Base-by-base conservation (phyloP, 139 green algal species). In the Haematococcus sp. region DNA sequence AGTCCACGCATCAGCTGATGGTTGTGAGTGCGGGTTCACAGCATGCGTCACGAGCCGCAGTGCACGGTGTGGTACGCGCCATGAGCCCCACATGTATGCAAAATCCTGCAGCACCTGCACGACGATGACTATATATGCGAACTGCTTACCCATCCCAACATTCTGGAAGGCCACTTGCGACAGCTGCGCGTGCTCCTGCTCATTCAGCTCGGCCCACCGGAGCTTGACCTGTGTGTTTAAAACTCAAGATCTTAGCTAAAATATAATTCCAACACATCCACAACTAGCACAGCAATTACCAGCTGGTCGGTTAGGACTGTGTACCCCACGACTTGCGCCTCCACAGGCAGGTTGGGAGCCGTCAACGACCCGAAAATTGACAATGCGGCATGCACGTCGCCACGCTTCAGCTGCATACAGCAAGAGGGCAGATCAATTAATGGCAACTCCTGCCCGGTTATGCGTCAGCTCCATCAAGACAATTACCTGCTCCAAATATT, bases 321-420 rank as follows among this genome's bases (percentile, higher is more conserved):
- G 51, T 77, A 76, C 16, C 69, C 76, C 43, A 71, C 72, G 60
- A 81, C 74, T 63, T 81, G 76, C 27, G 73, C 70, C 63, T 81
- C 76, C 63, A 81, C 30, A 30, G 76, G 54, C 25, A 74, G 68
- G 40, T 81, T 33, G 17, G 32, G 68, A 55, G 51, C 70, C 16
- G 76, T 81, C 32, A 81, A 63, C 25, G 67, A 61, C 2, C 60
- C 76, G 30, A 70, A 64, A 20, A 70, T 71, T 23, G 52, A 66
- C 3, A 81, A 56, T 1, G 69, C 70, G 1, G 59, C 64, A 31
- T 81, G 75, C 30, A 76, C 74, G n/a, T 81, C 75, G 25, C 75
- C 75, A 63, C 70, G 75, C 27, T 81, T 81, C 28, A 76, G 61
- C 75, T 81, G 75, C 66, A 25, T n/a, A 28, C 9, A 31, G 28